These are phyloP conservation scores for Talinum fruticosum DNA, from an alignment of 148 eudicot genomes.

Conservation along the genomic window DNA sequence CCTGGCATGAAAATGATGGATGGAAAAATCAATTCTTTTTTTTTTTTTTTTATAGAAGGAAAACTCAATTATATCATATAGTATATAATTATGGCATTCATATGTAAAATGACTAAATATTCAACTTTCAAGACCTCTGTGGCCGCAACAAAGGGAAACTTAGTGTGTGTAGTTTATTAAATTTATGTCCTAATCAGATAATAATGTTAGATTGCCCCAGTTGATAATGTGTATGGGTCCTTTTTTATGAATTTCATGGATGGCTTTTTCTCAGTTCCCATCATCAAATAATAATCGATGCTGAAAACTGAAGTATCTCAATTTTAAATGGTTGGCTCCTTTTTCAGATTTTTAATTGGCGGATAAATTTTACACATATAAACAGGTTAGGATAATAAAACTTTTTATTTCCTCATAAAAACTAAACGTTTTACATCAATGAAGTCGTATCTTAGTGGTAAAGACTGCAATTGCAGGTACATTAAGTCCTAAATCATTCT, in stretches of 20 bases:
- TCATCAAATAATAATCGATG: no score
- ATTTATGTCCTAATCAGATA: constrained; percentile 13
- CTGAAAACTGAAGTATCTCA: neutral
- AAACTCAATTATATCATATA: no score
- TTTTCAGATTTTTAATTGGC: no score
- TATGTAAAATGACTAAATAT: neutral
- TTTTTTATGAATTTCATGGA: neutral
- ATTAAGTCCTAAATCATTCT: no score
- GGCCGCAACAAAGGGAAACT: neutral
- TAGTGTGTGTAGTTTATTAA: neutral
- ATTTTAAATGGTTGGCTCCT: no score
- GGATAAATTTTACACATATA: no score
- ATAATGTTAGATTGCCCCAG: neutral
- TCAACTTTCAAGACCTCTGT: constrained; percentile 7
- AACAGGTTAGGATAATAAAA: no score
- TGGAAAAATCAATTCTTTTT: neutral
- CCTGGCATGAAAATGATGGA: neutral
- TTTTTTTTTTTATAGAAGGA: no score
- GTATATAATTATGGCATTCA: neutral
- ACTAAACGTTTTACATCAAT: no score
- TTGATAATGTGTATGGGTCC: neutral
- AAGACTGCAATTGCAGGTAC: no score
- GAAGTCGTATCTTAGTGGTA: no score
- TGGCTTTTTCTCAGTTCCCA: neutral
- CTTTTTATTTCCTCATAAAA: no score